Percentiles rank a stretch among this genome's conserved stretches.
These are phyloP conservation scores for Amanita fuliginea DNA, from an alignment of 768 basidiomycete species.

Conservation along the genomic window DNA sequence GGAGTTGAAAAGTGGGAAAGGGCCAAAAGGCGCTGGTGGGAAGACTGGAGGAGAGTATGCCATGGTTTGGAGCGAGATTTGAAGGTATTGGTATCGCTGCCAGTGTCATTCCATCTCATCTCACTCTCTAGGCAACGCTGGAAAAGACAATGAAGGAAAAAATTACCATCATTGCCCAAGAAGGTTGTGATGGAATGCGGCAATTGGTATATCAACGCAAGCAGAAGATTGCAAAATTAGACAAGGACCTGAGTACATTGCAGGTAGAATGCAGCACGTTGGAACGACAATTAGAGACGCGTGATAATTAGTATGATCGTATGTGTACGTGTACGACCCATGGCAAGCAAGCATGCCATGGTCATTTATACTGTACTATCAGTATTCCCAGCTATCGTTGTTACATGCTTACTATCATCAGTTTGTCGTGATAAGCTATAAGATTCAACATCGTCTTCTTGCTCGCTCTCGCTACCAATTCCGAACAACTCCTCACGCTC, in stretches of 20 bases:
- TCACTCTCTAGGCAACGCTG: conserved; percentile 29
- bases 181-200: conserved; percentile 35
- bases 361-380: neutral
- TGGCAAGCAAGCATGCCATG: neutral
- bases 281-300: conserved; percentile 6
- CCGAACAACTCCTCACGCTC: conserved; percentile 69
- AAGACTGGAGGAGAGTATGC: conserved; percentile 52
- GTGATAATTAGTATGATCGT: neutral
- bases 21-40: conserved; percentile 56
- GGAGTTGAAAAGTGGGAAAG: conserved; percentile 58
- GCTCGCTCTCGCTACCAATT: conserved; percentile 53
- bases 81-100: conserved; percentile 26
- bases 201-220: conserved; percentile 29
- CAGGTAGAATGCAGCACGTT: conserved; percentile 21
- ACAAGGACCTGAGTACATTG: conserved; percentile 30
- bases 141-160: conserved; percentile 37
- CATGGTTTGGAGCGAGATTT: conserved; percentile 57
- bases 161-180: conserved; percentile 39
- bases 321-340: neutral
- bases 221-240: conserved; percentile 31
- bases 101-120: conserved; percentile 1
- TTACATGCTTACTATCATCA: conserved; percentile 1
- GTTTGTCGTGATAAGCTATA: neutral
- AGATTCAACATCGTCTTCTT: conserved; percentile 26
- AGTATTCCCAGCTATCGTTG: conserved; percentile 1